Conservation (phyloP, 2,329 filamentous ascomycete species). For the Bipolaris bicolor region DNA sequence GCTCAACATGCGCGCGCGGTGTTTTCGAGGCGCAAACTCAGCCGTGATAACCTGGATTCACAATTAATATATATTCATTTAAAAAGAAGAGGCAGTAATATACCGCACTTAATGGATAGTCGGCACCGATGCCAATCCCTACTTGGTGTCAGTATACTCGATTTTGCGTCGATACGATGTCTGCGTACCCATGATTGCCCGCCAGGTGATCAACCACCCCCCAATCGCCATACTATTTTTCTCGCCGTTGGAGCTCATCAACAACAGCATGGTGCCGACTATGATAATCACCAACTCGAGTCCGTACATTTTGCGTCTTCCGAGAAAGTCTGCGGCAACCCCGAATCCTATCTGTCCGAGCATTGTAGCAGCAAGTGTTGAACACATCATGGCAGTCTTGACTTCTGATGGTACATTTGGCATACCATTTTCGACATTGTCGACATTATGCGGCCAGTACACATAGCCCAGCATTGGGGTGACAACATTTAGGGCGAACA, state of each 20-base stretch:
- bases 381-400: slow-evolving; percentile 48
- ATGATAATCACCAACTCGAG: slow-evolving; percentile 51
- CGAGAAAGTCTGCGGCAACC: slow-evolving; percentile 46
- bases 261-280: slow-evolving; percentile 47
- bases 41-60: slow-evolving; percentile 39
- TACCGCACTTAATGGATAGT: slow-evolving; percentile 48
- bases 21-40: slow-evolving; percentile 49
- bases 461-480: slow-evolving; percentile 50
- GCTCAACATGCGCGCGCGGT: slow-evolving; percentile 50
- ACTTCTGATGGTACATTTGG: slow-evolving; percentile 37
- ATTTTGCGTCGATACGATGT: no score
- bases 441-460: slow-evolving; percentile 42
- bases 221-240: slow-evolving; percentile 46
- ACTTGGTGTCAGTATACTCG: slow-evolving; percentile 1
- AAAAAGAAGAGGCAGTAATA: background rate
- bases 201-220: slow-evolving; percentile 51
- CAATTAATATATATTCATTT: slow-evolving; percentile 1
- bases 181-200: slow-evolving; percentile 47
- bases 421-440: slow-evolving; percentile 27
- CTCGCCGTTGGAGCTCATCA: slow-evolving; percentile 47
- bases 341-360: slow-evolving; percentile 50
- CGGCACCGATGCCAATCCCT: slow-evolving; percentile 48
- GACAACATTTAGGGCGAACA: slow-evolving; percentile 50
- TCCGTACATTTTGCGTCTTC: slow-evolving; percentile 51
- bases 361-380: slow-evolving; percentile 49